Evolutionary conservation across 805 yeast genomes (phyloP).

Genomic region (Priceomyces fermenticarens): DNA sequence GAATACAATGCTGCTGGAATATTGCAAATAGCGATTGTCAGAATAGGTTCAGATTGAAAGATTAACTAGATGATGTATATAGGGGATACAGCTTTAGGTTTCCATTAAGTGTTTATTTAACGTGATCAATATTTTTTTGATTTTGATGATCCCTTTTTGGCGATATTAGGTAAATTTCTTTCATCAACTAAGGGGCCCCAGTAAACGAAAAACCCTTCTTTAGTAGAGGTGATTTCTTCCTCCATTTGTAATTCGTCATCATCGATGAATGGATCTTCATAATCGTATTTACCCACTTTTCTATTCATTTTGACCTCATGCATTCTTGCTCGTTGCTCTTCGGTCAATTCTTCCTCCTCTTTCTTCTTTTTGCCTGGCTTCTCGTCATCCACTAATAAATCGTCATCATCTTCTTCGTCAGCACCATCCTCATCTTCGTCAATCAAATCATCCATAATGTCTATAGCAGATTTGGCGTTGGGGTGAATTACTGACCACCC

Average conservation of each 20-base stretch:
- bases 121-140: slow-evolving; percentile 18
- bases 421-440: slow-evolving; percentile 30
- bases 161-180: slow-evolving; percentile 14
- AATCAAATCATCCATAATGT: slow-evolving; percentile 40
- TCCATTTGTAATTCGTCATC: slow-evolving; percentile 91
- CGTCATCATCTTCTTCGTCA: slow-evolving; percentile 26
- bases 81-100: not conserved
- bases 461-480: slow-evolving; percentile 55
- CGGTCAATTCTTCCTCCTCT: slow-evolving; percentile 28
- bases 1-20: slow-evolving; percentile 33
- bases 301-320: slow-evolving; percentile 54
- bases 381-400: slow-evolving; percentile 25
- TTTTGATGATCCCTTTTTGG: slow-evolving; percentile 26
- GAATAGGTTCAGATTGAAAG: slow-evolving; percentile 16
- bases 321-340: slow-evolving; percentile 43
- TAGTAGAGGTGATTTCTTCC: slow-evolving; percentile 87
- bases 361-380: slow-evolving; percentile 12
- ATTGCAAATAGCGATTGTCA: slow-evolving; percentile 31
- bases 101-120: not conserved
- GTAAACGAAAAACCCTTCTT: slow-evolving; percentile 93
- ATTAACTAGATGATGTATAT: not conserved
- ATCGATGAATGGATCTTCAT: slow-evolving; percentile 93
- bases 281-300: slow-evolving; percentile 86
- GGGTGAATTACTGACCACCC: slow-evolving; percentile 77
- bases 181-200: slow-evolving; percentile 84